phyloP scores from a whole-genome alignment of 2,329 filamentous ascomycete species.

The Diaporthe citri region DNA sequence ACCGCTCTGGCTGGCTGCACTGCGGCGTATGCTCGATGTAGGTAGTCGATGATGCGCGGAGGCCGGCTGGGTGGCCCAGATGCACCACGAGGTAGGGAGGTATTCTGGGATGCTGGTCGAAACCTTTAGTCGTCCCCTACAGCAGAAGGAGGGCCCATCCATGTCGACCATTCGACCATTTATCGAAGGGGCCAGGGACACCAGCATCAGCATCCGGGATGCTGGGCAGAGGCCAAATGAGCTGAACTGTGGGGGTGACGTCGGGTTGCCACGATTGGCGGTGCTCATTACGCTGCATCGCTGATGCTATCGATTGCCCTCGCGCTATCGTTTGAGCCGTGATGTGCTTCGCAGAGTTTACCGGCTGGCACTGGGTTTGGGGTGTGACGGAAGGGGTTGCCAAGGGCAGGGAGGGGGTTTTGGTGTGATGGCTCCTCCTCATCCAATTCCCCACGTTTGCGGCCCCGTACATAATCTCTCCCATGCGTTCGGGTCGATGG shows the following conservation, averaged over 20 bases:
- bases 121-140: conserved; percentile 23
- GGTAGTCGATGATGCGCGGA: conserved; percentile 3
- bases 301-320: neutral
- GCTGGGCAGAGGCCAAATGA: neutral
- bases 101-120: conserved; percentile 18
- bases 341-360: neutral
- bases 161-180: neutral
- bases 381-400: neutral
- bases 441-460: conserved; percentile 14
- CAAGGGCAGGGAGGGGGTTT: neutral
- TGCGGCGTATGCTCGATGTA: neutral
- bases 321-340: neutral
- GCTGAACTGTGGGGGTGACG: conserved; percentile 7
- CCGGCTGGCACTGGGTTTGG: neutral
- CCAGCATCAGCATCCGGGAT: neutral
- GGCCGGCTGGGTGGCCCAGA: neutral
- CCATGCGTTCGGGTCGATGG: conserved; percentile 14
- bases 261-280: neutral
- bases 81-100: conserved; percentile 18
- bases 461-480: conserved; percentile 20
- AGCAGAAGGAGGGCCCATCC: conserved; percentile 8
- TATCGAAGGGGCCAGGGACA: neutral
- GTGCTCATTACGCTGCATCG: neutral
- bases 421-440: neutral
- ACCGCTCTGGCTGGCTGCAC: neutral